Evolutionary conservation across 73 alveolate genomes (phyloP).

Genomic region (Blepharisma japonicum): DNA sequence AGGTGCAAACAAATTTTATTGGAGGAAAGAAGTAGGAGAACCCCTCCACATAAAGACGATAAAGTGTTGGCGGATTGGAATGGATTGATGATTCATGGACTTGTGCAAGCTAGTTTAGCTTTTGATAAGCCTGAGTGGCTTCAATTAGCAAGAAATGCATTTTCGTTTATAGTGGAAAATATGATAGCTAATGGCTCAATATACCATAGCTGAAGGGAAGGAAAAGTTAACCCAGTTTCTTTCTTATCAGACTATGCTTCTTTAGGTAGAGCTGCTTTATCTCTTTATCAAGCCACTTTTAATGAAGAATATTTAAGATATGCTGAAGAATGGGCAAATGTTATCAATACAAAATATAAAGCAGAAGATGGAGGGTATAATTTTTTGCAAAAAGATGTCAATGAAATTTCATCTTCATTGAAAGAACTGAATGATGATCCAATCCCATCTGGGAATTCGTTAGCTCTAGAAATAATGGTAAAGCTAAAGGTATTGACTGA

Average conservation of each 20-base stretch:
- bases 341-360: background rate
- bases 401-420: background rate
- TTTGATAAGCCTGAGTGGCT: background rate
- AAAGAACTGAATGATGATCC: background rate
- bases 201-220: background rate
- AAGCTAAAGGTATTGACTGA: background rate
- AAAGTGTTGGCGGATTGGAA: background rate
- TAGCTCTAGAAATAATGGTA: background rate
- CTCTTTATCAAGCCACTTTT: conserved; percentile 11
- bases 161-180: background rate
- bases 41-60: background rate
- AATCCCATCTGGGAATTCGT: conserved; percentile 1
- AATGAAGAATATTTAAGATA: background rate
- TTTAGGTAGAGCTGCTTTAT: background rate
- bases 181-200: background rate
- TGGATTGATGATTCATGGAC: background rate
- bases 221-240: background rate
- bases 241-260: background rate
- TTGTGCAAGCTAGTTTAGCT: background rate
- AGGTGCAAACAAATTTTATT: background rate
- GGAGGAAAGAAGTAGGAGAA: background rate
- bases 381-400: background rate
- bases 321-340: background rate
- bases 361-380: background rate
- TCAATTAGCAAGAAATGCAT: background rate